These are phyloP conservation scores for Colletotrichum sidae DNA, from an alignment of 2,329 filamentous ascomycete species.

Conservation along the genomic window DNA sequence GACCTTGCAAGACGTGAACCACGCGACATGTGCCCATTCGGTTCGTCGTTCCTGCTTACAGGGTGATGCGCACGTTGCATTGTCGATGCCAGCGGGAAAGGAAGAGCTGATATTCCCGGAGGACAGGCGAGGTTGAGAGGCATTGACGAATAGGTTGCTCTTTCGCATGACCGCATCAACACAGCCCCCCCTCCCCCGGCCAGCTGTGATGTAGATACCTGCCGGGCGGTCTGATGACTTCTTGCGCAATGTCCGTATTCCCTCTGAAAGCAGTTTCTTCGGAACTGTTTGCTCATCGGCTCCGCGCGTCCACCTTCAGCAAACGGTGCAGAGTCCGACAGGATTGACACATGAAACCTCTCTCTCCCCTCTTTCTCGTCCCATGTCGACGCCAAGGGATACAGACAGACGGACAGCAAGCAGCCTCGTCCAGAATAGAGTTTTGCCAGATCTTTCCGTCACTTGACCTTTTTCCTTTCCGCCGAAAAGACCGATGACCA, in stretches of 20 bases:
- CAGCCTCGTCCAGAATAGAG: conserved; percentile 30
- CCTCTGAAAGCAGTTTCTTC: too few relatives aligned
- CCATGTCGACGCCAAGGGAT: conserved; percentile 10
- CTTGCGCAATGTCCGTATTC: too few relatives aligned
- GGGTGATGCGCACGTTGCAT: conserved; percentile 1
- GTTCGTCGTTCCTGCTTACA: conserved; percentile 14
- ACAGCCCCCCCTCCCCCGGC: too few relatives aligned
- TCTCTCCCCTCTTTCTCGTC: conserved; percentile 27
- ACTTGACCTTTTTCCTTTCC: conserved; percentile 27
- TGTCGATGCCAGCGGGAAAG: background rate
- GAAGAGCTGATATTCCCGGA: conserved; percentile 7
- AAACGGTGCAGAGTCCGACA: conserved; percentile 24
- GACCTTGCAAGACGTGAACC: conserved; percentile 11
- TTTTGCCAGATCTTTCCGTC: conserved; percentile 24
- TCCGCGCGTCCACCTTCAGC: background rate
- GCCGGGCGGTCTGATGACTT: too few relatives aligned
- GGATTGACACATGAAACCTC: conserved; percentile 26
- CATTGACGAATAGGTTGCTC: background rate
- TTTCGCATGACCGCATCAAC: too few relatives aligned
- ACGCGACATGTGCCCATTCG: conserved; percentile 27
- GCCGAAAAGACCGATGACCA: conserved; percentile 6
- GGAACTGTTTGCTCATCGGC: too few relatives aligned
- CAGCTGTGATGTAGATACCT: too few relatives aligned
- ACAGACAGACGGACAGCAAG: background rate
- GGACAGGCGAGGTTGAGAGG: background rate